phyloP scores from a whole-genome alignment of 441 rosid genomes.

The Pelargonium myrrhifolium region DNA sequence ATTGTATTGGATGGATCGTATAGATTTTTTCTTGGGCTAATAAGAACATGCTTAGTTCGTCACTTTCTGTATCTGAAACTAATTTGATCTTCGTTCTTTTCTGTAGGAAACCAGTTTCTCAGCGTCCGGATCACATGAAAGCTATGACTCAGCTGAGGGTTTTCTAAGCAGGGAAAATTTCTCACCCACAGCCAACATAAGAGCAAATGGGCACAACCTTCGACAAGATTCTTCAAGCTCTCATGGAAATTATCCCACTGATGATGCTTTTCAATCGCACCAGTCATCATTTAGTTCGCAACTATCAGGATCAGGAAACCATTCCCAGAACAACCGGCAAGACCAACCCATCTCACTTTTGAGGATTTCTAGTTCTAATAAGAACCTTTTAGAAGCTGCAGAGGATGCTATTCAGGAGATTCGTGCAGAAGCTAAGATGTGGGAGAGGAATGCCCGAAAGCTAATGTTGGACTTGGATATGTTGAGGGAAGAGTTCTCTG shows the following conservation, averaged over 20 bases:
- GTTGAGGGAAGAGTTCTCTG: slow-evolving; percentile 37
- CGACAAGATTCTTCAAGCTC: slow-evolving; percentile 25
- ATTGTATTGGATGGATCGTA: no score
- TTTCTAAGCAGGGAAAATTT: slow-evolving; percentile 22
- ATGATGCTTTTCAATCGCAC: slow-evolving; percentile 27
- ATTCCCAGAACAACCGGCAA: slow-evolving; percentile 24
- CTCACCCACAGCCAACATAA: slow-evolving; percentile 10
- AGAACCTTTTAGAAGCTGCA: slow-evolving; percentile 44
- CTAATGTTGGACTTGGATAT: slow-evolving; percentile 41
- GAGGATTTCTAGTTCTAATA: slow-evolving; percentile 33
- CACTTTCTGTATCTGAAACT: neutral
- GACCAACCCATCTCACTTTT: slow-evolving; percentile 20
- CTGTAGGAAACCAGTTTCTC: slow-evolving; percentile 32
- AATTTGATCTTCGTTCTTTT: neutral
- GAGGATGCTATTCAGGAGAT: slow-evolving; percentile 46
- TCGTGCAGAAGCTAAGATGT: slow-evolving; percentile 40
- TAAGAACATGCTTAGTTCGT: neutral
- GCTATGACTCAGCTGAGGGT: slow-evolving; percentile 32
- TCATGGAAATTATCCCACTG: slow-evolving; percentile 14
- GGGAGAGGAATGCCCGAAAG: slow-evolving; percentile 51
- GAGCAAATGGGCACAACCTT: slow-evolving; percentile 14
- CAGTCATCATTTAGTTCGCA: slow-evolving; percentile 25
- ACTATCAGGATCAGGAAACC: slow-evolving; percentile 21
- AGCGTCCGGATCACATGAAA: slow-evolving; percentile 31
- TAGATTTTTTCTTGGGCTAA: neutral